These are phyloP conservation scores for Lepidium sativum DNA, from an alignment of 345 rosid genomes.

Conservation along the genomic window DNA sequence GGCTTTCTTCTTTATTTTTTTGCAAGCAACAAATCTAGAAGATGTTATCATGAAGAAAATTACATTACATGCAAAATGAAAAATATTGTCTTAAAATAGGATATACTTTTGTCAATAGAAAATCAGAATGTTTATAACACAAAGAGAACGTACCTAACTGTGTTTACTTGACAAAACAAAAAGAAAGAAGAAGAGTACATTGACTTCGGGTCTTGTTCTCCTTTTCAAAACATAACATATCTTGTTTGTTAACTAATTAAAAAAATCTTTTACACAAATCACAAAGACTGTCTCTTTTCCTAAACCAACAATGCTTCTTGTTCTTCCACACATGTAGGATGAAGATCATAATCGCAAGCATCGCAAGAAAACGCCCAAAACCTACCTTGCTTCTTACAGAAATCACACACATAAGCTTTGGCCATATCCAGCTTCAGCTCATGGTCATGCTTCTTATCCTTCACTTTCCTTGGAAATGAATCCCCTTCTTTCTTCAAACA, in stretches of 20 bases:
- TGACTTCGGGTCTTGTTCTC: neutral
- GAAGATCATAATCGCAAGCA: slow-evolving; percentile 72
- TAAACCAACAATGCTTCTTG: slow-evolving; percentile 17
- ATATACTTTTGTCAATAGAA: neutral
- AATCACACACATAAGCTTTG: slow-evolving; percentile 61
- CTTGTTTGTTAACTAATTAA: neutral
- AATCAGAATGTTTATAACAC: neutral
- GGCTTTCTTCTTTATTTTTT: neutral
- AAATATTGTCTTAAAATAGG: neutral
- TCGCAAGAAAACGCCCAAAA: slow-evolving; percentile 78
- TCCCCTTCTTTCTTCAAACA: slow-evolving; percentile 56
- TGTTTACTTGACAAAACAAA: neutral
- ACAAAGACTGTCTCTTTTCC: neutral
- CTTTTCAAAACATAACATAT: neutral
- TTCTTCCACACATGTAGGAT: slow-evolving; percentile 51
- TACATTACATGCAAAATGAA: neutral
- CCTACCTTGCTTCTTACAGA: slow-evolving; percentile 50
- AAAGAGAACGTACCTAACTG: too few species aligned
- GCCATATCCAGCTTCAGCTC: slow-evolving; percentile 69
- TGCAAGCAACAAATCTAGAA: neutral
- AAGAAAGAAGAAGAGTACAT: neutral
- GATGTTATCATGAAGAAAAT: neutral
- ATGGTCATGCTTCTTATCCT: slow-evolving; percentile 55
- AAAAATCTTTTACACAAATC: slow-evolving; percentile 12
- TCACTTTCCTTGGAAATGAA: slow-evolving; percentile 44